Conservation (phyloP, 805 yeast genomes). For the Zygosaccharomyces siamensis region DNA sequence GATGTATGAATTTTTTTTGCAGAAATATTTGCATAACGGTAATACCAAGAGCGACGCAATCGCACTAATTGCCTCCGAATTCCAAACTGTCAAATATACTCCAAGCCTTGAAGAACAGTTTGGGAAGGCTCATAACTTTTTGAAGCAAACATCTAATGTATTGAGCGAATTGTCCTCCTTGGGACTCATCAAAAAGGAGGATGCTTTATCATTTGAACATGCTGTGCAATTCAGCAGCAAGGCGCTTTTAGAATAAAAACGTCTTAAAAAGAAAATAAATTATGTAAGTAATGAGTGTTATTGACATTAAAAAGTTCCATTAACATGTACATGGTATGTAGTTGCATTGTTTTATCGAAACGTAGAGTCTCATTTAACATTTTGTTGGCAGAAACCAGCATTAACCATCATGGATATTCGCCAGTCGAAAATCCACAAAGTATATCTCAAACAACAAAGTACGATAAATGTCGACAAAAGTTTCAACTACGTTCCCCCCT, state of each 20-base stretch:
- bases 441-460: too few relatives aligned
- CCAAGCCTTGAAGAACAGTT: slow-evolving; percentile 31
- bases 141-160: slow-evolving; percentile 20
- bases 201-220: slow-evolving; percentile 18
- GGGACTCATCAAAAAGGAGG: slow-evolving; percentile 23
- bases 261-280: background rate
- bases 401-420: too few relatives aligned
- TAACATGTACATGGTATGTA: background rate
- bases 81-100: slow-evolving; percentile 28
- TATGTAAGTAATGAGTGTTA: slow-evolving; percentile 12
- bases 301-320: slow-evolving; percentile 1
- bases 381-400: too few relatives aligned
- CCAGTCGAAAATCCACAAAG: too few relatives aligned
- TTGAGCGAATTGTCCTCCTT: slow-evolving; percentile 16
- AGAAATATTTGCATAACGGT: slow-evolving; percentile 34
- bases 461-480: too few relatives aligned
- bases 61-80: slow-evolving; percentile 26
- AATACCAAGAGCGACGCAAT: slow-evolving; percentile 32
- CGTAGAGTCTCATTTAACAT: too few relatives aligned
- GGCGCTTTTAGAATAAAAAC: slow-evolving; percentile 13
- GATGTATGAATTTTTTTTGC: slow-evolving; percentile 36
- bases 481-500: too few relatives aligned
- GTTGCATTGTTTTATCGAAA: background rate
- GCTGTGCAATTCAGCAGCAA: slow-evolving; percentile 24
- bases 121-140: slow-evolving; percentile 18